A percentile compares a stretch with the other conserved stretches of the same genome.
Conservation (phyloP, 2,329 filamentous ascomycete species). For the Ophiostoma sp. region DNA sequence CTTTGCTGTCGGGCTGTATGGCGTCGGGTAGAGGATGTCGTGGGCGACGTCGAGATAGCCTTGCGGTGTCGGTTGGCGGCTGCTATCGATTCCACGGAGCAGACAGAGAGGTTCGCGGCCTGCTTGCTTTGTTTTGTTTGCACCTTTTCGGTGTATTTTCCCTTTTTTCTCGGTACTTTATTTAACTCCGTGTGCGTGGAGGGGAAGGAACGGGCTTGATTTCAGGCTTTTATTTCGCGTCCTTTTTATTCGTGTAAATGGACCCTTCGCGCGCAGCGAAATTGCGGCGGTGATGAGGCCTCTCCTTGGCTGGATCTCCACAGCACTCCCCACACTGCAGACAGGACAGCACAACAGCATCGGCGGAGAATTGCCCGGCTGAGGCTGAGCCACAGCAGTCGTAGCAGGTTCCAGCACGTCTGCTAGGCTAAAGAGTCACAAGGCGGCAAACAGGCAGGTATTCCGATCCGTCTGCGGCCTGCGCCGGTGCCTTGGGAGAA, state of each 20-base stretch:
- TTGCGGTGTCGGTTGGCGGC: neutral
- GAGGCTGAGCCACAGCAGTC: neutral
- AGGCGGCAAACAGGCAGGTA: neutral
- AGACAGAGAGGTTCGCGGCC: neutral
- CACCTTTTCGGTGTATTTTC: constrained; percentile 9
- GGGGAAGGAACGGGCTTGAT: constrained; percentile 1
- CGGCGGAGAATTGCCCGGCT: neutral
- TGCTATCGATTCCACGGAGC: neutral
- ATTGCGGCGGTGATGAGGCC: neutral
- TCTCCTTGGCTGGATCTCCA: neutral
- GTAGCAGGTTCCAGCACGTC: neutral
- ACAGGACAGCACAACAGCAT: neutral
- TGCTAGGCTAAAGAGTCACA: neutral
- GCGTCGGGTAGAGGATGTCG: neutral
- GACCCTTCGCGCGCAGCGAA: neutral
- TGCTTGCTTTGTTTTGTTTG: neutral
- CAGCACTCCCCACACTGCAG: neutral
- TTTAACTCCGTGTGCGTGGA: neutral
- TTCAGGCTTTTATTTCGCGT: neutral
- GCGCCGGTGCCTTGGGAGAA: neutral
- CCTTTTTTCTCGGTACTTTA: neutral
- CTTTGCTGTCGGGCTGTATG: neutral
- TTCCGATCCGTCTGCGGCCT: neutral
- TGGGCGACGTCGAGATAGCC: neutral
- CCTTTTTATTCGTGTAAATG: neutral